Conservation (phyloP, 1,284 basidiomycete species). For the Abortiporus biennis region DNA sequence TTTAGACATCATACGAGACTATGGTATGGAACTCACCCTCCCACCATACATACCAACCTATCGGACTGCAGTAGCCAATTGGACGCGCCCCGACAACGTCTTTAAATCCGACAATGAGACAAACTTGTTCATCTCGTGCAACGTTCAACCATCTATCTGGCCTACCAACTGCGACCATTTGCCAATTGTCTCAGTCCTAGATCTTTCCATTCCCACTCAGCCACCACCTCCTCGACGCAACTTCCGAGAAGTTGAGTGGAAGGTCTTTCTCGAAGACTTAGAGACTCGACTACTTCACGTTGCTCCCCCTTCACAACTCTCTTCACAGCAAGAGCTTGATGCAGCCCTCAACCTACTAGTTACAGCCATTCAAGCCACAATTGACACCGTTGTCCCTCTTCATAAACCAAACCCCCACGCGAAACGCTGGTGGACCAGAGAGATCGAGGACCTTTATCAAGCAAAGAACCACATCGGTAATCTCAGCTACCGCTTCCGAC, state of each 20-base stretch:
- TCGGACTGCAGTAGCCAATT: constrained; percentile 7
- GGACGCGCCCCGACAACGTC: constrained; percentile 24
- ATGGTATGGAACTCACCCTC: constrained; percentile 22
- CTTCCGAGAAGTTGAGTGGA: constrained; percentile 21
- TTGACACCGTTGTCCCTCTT: constrained; percentile 10
- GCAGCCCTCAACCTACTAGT: constrained; percentile 7
- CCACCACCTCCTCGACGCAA: constrained; percentile 9
- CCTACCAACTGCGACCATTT: constrained; percentile 23
- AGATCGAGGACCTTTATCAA: constrained; percentile 13
- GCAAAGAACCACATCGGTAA: constrained; percentile 13
- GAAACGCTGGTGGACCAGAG: constrained; percentile 22
- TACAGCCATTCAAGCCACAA: background rate
- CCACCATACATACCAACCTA: constrained; percentile 25
- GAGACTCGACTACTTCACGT: background rate
- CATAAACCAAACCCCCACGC: constrained; percentile 18
- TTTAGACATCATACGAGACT: constrained; percentile 12
- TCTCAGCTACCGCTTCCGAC: constrained; percentile 10
- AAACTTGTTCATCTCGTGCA: constrained; percentile 17
- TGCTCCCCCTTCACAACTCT: background rate
- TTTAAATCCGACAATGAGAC: constrained; percentile 16
- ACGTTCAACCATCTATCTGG: constrained; percentile 4
- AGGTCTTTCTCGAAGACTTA: constrained; percentile 14
- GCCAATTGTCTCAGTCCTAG: constrained; percentile 15
- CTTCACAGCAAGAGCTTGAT: constrained; percentile 9
- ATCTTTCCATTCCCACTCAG: constrained; percentile 5